Percentiles rank a stretch among this genome's conserved stretches.
Conservation (phyloP, 1,139 yeast species). For the Lodderomyces beijingensis region DNA sequence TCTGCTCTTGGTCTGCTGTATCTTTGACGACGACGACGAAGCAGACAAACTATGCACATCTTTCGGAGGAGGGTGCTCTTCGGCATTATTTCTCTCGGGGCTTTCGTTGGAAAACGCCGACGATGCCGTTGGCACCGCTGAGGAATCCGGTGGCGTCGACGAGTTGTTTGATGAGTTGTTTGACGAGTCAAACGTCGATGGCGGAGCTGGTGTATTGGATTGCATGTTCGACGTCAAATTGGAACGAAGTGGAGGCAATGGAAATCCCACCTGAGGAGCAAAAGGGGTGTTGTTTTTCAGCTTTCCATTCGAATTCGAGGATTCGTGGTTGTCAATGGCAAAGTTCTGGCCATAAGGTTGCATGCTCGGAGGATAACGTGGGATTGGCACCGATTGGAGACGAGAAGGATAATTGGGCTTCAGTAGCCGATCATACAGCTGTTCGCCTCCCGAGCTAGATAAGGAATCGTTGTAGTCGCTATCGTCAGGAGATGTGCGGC, state of each 20-base stretch:
- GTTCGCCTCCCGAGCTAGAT: too few relatives aligned
- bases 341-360: too few relatives aligned
- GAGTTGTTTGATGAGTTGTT: conserved; percentile 1
- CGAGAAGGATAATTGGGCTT: too few relatives aligned
- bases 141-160: conserved; percentile 2
- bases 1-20: background rate
- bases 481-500: too few relatives aligned
- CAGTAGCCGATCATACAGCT: too few relatives aligned
- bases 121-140: background rate
- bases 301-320: too few relatives aligned
- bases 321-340: too few relatives aligned
- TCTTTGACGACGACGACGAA: background rate
- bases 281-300: conserved; percentile 1
- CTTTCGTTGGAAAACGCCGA: conserved; percentile 4
- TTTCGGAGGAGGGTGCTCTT: background rate
- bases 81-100: background rate
- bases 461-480: too few relatives aligned
- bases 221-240: background rate
- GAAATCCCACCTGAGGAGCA: conserved; percentile 6
- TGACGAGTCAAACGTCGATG: background rate
- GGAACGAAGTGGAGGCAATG: conserved; percentile 4
- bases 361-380: too few relatives aligned
- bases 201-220: conserved; percentile 2
- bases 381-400: too few relatives aligned
- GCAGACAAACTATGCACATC: background rate